These are phyloP conservation scores for Amaranthus hypochondriacus DNA, from an alignment of 148 eudicot genomes.

Conservation along the genomic window DNA sequence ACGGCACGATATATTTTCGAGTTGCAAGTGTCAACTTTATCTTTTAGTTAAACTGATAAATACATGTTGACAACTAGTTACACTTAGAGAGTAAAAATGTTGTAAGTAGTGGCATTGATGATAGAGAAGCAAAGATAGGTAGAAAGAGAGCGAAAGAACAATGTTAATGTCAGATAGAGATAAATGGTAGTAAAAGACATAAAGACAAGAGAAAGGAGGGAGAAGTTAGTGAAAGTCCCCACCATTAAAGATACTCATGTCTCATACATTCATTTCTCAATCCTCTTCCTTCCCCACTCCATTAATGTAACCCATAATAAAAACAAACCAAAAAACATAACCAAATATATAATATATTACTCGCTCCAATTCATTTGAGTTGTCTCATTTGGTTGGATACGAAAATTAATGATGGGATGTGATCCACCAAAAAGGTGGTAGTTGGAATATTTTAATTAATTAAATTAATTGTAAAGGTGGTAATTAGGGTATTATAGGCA, in stretches of 20 bases:
- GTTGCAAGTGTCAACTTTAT: too few species aligned
- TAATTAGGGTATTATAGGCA: too few species aligned
- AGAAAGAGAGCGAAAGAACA: constrained; percentile 13
- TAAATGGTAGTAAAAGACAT: neutral
- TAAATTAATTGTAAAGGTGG: too few species aligned
- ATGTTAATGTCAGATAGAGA: neutral
- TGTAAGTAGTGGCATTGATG: neutral
- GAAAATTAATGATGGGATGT: too few species aligned
- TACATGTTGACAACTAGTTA: neutral
- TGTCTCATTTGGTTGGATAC: too few species aligned
- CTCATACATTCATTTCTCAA: neutral
- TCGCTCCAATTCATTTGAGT: too few species aligned
- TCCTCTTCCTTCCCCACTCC: constrained; percentile 1
- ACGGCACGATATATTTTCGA: too few species aligned
- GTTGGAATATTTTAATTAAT: too few species aligned
- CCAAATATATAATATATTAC: neutral
- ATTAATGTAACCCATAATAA: neutral
- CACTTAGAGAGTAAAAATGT: neutral
- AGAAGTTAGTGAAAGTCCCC: constrained; percentile 16
- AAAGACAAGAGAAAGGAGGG: neutral
- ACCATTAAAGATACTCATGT: constrained; percentile 22
- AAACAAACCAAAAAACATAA: too few species aligned
- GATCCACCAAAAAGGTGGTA: too few species aligned
- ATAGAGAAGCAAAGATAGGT: constrained; percentile 12
- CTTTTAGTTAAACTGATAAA: neutral